phyloP scores from a whole-genome alignment of 1,139 yeast genomes.

The Hansenula sp. region DNA sequence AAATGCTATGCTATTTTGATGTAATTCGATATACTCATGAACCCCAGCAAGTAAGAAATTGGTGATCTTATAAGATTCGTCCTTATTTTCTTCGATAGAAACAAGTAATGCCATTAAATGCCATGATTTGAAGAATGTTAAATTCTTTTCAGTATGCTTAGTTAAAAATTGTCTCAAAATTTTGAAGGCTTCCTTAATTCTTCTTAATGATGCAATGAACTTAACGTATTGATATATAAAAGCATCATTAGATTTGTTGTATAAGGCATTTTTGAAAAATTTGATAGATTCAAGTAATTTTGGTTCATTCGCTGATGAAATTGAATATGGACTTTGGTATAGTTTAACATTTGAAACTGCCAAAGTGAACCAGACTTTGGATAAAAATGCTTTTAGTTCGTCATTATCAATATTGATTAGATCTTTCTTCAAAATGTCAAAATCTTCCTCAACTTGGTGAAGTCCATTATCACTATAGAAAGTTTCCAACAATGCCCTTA shows the following conservation, averaged over 20 bases:
- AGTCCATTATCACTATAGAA: slow-evolving; percentile 11
- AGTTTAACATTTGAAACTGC: slow-evolving; percentile 11
- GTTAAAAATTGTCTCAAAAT: slow-evolving; percentile 27
- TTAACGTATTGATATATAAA: slow-evolving; percentile 30
- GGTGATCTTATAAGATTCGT: slow-evolving; percentile 39
- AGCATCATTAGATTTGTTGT: slow-evolving; percentile 4
- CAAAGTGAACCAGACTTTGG: slow-evolving; percentile 13
- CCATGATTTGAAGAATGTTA: slow-evolving; percentile 43
- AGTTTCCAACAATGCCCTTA: slow-evolving; percentile 8
- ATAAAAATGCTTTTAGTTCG: slow-evolving; percentile 1
- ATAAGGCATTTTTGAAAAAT: slow-evolving; percentile 14
- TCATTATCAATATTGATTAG: slow-evolving; percentile 1
- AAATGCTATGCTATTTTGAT: slow-evolving; percentile 22
- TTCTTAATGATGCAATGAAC: slow-evolving; percentile 29
- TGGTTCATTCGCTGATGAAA: slow-evolving; percentile 5
- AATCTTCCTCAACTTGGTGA: neutral
- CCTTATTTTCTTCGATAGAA: slow-evolving; percentile 48
- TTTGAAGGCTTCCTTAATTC: slow-evolving; percentile 30
- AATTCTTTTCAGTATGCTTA: slow-evolving; percentile 28
- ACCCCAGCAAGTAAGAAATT: slow-evolving; percentile 35
- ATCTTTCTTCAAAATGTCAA: neutral
- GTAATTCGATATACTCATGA: slow-evolving; percentile 16
- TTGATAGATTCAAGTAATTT: slow-evolving; percentile 4
- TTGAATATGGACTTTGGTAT: slow-evolving; percentile 7
- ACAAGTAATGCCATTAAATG: slow-evolving; percentile 48